A percentile compares a stretch with the other conserved stretches of the same genome.
These are phyloP conservation scores for Colletotrichum lentis DNA, from an alignment of 2,329 filamentous ascomycete genomes.

Conservation along the genomic window DNA sequence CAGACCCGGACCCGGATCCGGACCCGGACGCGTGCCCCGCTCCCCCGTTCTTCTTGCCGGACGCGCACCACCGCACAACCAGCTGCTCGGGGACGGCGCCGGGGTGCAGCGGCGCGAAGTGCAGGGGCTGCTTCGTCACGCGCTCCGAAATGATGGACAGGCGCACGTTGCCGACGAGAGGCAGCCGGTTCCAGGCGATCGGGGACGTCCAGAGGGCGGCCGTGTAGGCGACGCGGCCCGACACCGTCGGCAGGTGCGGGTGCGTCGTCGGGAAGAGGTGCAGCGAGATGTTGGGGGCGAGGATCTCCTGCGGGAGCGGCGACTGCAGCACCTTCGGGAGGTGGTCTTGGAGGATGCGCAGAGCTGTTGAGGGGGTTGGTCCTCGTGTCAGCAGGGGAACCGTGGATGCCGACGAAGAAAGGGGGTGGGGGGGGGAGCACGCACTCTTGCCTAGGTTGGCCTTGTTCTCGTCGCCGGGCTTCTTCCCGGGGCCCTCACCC, in stretches of 20 bases:
- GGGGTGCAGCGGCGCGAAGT: conserved; percentile 57
- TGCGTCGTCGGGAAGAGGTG: conserved; percentile 80
- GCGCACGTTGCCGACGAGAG: conserved; percentile 87
- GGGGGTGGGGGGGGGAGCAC: conserved; percentile 41
- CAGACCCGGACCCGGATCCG: no score
- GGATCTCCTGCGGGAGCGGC: conserved; percentile 76
- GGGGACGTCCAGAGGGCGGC: conserved; percentile 94
- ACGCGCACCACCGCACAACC: conserved; percentile 87
- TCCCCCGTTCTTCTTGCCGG: conserved; percentile 54
- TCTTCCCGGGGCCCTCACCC: conserved; percentile 41
- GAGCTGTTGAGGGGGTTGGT: conserved; percentile 53
- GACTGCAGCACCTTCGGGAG: conserved; percentile 73
- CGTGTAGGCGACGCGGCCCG: conserved; percentile 87
- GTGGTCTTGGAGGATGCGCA: conserved; percentile 70
- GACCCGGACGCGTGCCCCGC: conserved; percentile 44
- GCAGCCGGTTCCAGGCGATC: conserved; percentile 92
- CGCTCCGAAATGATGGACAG: conserved; percentile 89
- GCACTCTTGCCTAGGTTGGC: conserved; percentile 70
- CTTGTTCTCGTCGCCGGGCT: conserved; percentile 63
- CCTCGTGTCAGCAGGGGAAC: conserved; percentile 4
- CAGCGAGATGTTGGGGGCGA: conserved; percentile 76
- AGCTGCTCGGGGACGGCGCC: conserved; percentile 77
- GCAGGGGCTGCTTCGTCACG: conserved; percentile 71
- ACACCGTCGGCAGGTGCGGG: conserved; percentile 89
- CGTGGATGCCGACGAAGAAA: background rate